Evolutionary conservation across 257 asterid genomes (phyloP).

Genomic region (Echites panduratus): DNA sequence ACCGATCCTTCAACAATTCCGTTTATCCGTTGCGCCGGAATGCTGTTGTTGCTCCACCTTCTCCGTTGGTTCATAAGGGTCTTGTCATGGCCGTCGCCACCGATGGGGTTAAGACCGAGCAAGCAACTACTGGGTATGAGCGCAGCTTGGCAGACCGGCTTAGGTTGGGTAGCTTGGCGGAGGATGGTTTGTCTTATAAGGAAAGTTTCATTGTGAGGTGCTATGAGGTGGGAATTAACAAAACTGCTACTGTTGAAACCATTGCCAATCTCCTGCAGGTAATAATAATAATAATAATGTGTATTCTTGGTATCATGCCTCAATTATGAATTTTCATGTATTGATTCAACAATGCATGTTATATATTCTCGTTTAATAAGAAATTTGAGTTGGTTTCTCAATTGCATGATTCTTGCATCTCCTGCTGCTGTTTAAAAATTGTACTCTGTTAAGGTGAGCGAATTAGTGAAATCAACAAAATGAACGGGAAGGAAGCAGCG

Average conservation of each 20-base stretch:
- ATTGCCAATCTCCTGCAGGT: conserved; percentile 98
- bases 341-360: conserved; percentile 23
- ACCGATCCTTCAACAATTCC: conserved; percentile 13
- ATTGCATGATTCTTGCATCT: neutral
- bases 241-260: conserved; percentile 89
- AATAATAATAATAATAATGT: too few species aligned
- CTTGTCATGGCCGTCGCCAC: conserved; percentile 52
- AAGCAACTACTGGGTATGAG: conserved; percentile 21
- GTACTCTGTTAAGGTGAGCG: neutral
- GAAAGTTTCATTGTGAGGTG: conserved; percentile 90
- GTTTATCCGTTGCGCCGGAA: conserved; percentile 18
- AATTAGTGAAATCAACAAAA: neutral
- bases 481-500: neutral
- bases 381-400: neutral
- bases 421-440: neutral
- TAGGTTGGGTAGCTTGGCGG: conserved; percentile 78
- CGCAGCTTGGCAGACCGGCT: conserved; percentile 78
- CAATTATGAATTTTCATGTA: conserved; percentile 11
- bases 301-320: neutral
- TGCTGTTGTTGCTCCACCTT: conserved; percentile 1
- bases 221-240: conserved; percentile 91
- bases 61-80: conserved; percentile 9
- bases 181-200: conserved; percentile 82
- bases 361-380: too few species aligned
- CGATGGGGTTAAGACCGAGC: conserved; percentile 45